Evolutionary conservation across 129 eudicot genomes (phyloP).

Genomic region (Flaveria brownii): DNA sequence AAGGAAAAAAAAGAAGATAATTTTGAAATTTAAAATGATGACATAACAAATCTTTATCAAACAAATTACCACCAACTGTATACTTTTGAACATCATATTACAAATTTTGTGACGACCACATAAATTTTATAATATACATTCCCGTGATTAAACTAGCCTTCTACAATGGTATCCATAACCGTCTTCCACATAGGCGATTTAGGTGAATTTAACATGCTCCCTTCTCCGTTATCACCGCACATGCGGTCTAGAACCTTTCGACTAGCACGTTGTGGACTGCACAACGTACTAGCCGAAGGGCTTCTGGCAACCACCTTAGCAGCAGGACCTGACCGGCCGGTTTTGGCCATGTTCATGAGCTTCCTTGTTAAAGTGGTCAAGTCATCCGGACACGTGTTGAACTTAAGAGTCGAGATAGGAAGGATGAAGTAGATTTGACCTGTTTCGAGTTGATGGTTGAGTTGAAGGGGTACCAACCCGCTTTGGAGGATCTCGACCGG

Average conservation of each 20-base stretch:
- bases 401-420: constrained; percentile 46
- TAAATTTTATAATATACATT: neutral
- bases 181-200: constrained; percentile 55
- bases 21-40: neutral
- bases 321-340: neutral
- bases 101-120: neutral
- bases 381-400: constrained; percentile 48
- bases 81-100: neutral
- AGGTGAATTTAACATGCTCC: neutral
- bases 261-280: constrained; percentile 14
- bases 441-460: constrained; percentile 35
- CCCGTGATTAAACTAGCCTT: constrained; percentile 39
- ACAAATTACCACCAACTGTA: neutral
- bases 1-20: neutral
- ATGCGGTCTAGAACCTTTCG: neutral
- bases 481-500: constrained; percentile 47
- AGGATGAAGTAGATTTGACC: constrained; percentile 58
- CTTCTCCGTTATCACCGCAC: constrained; percentile 1
- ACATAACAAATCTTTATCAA: neutral
- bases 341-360: constrained; percentile 49
- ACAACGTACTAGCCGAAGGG: constrained; percentile 27
- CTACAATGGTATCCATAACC: constrained; percentile 50
- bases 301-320: constrained; percentile 12
- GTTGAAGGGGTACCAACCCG: constrained; percentile 41
- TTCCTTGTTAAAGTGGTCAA: constrained; percentile 46